These are phyloP conservation scores for Suillus tomentosus DNA, from an alignment of 768 basidiomycete genomes.

Conservation along the genomic window DNA sequence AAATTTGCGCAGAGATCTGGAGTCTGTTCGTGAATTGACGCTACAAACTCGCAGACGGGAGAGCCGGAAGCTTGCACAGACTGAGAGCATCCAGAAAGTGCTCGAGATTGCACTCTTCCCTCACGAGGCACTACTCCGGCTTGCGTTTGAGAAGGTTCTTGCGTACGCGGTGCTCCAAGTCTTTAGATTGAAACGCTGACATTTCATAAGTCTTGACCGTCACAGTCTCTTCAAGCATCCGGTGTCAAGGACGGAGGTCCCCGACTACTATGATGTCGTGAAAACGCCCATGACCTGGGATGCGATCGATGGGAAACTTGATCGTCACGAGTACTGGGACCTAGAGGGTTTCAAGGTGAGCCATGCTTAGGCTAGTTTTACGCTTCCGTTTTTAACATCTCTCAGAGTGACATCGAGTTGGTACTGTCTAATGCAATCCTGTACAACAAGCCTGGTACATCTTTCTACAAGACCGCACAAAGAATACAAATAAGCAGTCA, in stretches of 20 bases:
- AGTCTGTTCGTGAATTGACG: constrained; percentile 64
- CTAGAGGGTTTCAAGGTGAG: constrained; percentile 69
- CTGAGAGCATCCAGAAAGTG: constrained; percentile 65
- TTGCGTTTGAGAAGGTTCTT: constrained; percentile 70
- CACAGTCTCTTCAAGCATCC: constrained; percentile 80
- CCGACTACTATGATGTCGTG: constrained; percentile 90
- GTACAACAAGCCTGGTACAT: constrained; percentile 80
- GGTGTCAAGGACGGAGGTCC: constrained; percentile 75
- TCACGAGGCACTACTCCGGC: constrained; percentile 59
- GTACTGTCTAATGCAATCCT: constrained; percentile 83
- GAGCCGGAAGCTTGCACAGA: constrained; percentile 71
- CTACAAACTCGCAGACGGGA: constrained; percentile 78
- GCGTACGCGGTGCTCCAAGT: constrained; percentile 47
- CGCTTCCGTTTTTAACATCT: constrained; percentile 4
- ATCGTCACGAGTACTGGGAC: constrained; percentile 82
- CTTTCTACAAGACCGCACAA: constrained; percentile 68
- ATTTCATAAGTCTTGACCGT: constrained; percentile 62
- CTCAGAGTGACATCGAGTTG: constrained; percentile 76
- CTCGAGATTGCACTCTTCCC: constrained; percentile 67
- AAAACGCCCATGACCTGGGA: constrained; percentile 88
- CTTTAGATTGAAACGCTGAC: constrained; percentile 10
- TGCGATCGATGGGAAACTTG: constrained; percentile 78
- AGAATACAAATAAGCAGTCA: constrained; percentile 52
- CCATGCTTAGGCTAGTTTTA: constrained; percentile 8
- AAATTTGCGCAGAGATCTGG: constrained; percentile 75